Percentiles rank a stretch among this genome's conserved stretches.
Conservation (phyloP, 495 filamentous ascomycete species). For the Xylaria cubensis region DNA sequence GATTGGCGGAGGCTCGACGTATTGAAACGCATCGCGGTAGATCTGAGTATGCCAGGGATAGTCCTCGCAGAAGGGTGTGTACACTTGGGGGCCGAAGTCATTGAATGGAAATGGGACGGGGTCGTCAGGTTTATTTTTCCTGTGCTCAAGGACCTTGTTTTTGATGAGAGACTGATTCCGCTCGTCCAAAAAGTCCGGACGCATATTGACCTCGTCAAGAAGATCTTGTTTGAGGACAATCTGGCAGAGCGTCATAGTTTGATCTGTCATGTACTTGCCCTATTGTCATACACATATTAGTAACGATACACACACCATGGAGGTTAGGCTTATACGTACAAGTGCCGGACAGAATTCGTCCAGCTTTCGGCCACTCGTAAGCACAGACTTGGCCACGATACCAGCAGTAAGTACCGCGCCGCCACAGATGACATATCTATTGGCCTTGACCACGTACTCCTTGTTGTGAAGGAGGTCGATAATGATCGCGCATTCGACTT, state of each 20-base stretch:
- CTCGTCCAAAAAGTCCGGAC: not conserved
- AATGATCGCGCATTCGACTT: not conserved
- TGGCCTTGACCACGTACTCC: not conserved
- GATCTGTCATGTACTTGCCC: slow-evolving; percentile 1
- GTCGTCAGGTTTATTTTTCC: not conserved
- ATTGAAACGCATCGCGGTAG: not conserved
- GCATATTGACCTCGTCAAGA: not conserved
- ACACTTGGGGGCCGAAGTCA: not conserved
- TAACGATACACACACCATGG: not conserved
- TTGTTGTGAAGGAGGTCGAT: not conserved
- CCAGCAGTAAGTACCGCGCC: slow-evolving; percentile 4
- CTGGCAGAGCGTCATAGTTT: slow-evolving; percentile 1
- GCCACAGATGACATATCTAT: not conserved
- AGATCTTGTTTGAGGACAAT: not conserved
- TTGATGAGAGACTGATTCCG: not conserved
- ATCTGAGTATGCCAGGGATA: slow-evolving; percentile 15
- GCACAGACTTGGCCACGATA: not conserved
- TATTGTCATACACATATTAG: not conserved
- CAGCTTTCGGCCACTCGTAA: not conserved
- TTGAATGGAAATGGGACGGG: not conserved
- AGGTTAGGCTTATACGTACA: not conserved
- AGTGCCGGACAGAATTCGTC: not conserved
- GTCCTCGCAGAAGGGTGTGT: not conserved
- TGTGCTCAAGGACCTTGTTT: not conserved
- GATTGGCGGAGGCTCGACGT: not conserved